These are phyloP conservation scores for Otatea glauca DNA, from an alignment of 176 grass and related monocot species.

Conservation along the genomic window DNA sequence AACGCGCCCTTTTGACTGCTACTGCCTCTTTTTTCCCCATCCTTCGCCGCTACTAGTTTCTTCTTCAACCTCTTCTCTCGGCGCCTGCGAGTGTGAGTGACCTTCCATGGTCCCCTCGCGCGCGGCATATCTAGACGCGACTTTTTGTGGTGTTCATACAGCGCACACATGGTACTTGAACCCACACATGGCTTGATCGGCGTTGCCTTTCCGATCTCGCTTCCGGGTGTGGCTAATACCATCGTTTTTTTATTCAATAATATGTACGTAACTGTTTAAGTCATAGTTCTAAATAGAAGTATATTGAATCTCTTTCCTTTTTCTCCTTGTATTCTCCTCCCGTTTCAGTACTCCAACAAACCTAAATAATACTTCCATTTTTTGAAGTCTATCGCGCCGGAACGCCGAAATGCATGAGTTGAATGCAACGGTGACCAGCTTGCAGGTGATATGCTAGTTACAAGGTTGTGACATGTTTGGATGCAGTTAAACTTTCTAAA, in stretches of 20 bases:
- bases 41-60: background rate
- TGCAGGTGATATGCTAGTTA: too few species aligned
- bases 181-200: background rate
- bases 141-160: background rate
- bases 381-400: too few species aligned
- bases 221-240: background rate
- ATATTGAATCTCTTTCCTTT: background rate
- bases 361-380: too few species aligned
- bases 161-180: background rate
- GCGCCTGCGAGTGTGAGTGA: background rate
- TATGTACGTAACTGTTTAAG: too few species aligned
- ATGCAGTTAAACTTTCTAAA: too few species aligned
- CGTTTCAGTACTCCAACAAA: background rate
- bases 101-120: background rate
- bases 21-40: background rate
- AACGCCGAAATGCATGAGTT: too few species aligned
- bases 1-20: slow-evolving; percentile 25
- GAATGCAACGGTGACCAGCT: too few species aligned
- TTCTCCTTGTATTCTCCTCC: background rate
- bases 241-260: background rate
- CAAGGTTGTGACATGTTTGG: too few species aligned
- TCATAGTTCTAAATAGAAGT: too few species aligned
- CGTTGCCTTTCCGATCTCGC: background rate
- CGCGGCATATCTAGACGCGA: background rate
- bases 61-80: background rate